Evolutionary conservation across 805 yeast species (phyloP).

Genomic region (Metschnikowia colocasiae): DNA sequence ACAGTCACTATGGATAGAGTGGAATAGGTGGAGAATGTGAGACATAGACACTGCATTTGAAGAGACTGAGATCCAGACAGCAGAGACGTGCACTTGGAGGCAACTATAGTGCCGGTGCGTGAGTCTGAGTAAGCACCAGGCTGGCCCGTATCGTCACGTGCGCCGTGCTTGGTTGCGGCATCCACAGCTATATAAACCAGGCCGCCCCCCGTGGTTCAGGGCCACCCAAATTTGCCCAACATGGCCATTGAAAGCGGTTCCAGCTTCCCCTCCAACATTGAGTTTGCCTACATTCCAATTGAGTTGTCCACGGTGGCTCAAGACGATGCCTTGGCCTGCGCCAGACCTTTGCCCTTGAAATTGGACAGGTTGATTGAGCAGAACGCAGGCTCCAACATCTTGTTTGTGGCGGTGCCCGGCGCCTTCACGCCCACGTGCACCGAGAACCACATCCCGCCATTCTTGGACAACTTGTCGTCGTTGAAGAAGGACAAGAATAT

Average conservation of each 20-base stretch:
- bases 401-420: slow-evolving; percentile 41
- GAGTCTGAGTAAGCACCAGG: too few relatives aligned
- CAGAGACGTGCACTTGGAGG: too few relatives aligned
- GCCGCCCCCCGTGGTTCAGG: neutral
- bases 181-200: neutral
- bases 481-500: slow-evolving; percentile 30
- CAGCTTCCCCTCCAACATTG: slow-evolving; percentile 32
- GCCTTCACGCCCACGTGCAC: slow-evolving; percentile 46
- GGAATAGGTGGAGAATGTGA: too few relatives aligned
- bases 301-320: slow-evolving; percentile 23
- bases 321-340: slow-evolving; percentile 31
- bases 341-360: slow-evolving; percentile 31
- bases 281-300: slow-evolving; percentile 38
- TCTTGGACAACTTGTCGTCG: slow-evolving; percentile 26
- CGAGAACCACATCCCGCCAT: slow-evolving; percentile 42
- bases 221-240: neutral
- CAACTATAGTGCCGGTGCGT: too few relatives aligned
- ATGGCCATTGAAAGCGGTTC: slow-evolving; percentile 26
- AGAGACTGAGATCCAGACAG: too few relatives aligned
- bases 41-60: too few relatives aligned
- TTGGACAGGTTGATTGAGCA: slow-evolving; percentile 31
- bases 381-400: slow-evolving; percentile 23
- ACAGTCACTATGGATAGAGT: too few relatives aligned
- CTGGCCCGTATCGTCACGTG: neutral
- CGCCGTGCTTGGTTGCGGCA: neutral